phyloP scores from a whole-genome alignment of 805 yeast genomes.

The Lipomyces yamanashiensis region DNA sequence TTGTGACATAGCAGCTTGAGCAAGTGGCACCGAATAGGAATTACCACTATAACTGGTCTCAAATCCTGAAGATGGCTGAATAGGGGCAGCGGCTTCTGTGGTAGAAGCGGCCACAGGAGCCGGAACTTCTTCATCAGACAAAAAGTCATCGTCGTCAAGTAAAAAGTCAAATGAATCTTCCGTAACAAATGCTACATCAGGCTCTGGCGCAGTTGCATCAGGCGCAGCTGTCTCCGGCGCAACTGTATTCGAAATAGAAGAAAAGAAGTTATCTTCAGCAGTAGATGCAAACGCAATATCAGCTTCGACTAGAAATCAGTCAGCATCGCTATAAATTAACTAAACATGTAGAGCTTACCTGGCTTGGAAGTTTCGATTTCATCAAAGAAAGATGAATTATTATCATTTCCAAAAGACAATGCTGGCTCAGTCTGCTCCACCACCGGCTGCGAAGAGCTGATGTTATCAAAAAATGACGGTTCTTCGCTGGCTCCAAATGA shows the following conservation, averaged over 20 bases:
- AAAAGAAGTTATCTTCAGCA: slow-evolving; percentile 15
- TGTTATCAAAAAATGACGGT: not conserved
- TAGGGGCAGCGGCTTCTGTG: not conserved
- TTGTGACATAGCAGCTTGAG: slow-evolving; percentile 8
- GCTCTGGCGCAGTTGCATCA: not conserved
- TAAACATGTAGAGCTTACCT: not conserved
- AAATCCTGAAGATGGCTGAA: not conserved
- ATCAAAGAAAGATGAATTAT: not conserved
- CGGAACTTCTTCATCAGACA: slow-evolving; percentile 28
- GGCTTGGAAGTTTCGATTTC: not conserved
- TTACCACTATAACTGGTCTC: slow-evolving; percentile 3
- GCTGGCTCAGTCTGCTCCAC: not conserved
- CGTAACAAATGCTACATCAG: not conserved
- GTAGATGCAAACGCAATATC: slow-evolving; percentile 6
- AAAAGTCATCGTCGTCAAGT: slow-evolving; percentile 33
- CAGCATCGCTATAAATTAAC: not conserved
- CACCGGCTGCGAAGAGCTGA: not conserved
- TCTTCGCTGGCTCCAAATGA: not conserved
- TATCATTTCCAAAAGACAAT: not conserved
- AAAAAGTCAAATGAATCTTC: slow-evolving; percentile 27
- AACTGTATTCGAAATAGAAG: slow-evolving; percentile 3
- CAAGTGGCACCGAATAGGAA: not conserved
- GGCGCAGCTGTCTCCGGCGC: not conserved
- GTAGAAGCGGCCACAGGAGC: not conserved
- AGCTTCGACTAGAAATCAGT: not conserved